Conservation (phyloP, 2,329 filamentous ascomycete genomes). For the Diaporthe helianthi region DNA sequence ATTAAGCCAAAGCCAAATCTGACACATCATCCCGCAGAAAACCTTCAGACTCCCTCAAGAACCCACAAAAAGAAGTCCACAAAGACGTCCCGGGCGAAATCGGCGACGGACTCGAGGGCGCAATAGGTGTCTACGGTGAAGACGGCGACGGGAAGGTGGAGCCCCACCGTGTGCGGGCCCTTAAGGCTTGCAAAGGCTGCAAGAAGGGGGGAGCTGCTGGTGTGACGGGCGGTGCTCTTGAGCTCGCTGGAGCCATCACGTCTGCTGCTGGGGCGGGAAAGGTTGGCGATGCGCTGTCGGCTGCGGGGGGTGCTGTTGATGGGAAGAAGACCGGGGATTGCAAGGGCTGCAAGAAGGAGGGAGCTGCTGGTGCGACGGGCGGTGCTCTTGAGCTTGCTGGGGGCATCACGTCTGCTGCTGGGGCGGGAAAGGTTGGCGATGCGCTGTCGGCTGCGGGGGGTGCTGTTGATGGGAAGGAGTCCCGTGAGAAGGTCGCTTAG, state of each 20-base stretch:
- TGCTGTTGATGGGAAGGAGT: too few species aligned
- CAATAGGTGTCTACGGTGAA: too few species aligned
- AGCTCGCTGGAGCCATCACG: slow-evolving; percentile 2
- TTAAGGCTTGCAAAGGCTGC: not conserved
- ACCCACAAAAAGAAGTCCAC: not conserved
- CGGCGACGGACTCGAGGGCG: too few species aligned
- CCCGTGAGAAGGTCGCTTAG: too few species aligned
- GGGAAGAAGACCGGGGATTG: too few species aligned
- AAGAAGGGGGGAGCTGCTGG: not conserved
- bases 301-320: not conserved
- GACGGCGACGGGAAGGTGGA: not conserved
- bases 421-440: too few species aligned
- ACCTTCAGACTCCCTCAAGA: not conserved
- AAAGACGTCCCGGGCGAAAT: not conserved
- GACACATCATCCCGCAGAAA: not conserved
- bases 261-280: not conserved
- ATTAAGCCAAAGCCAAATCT: not conserved
- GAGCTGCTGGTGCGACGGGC: too few species aligned
- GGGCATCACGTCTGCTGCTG: too few species aligned
- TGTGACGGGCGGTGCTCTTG: not conserved
- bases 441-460: too few species aligned
- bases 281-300: not conserved
- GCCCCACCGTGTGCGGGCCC: not conserved
- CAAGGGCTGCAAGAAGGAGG: too few species aligned
- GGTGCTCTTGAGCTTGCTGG: too few species aligned